Base-by-base conservation (phyloP, 2,329 filamentous ascomycete genomes). In the Penicillium sp. region DNA sequence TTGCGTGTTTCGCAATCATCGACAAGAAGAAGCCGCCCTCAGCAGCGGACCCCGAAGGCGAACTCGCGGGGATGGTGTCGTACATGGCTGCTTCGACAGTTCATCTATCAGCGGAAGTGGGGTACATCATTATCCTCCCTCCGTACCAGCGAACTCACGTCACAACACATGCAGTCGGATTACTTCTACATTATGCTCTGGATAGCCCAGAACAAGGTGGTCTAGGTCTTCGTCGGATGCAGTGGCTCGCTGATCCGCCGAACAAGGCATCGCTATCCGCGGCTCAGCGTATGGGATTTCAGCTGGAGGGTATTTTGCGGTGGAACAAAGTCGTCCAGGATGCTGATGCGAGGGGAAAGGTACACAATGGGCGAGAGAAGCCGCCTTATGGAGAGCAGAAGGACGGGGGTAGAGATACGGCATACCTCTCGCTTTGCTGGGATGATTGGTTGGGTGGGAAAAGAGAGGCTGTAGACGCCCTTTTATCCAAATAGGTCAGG, bases 121-220 rank as follows among this genome's bases (percentile, higher is more conserved):
- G 50, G 6, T 52, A 51, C 39, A 46, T 52, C 18, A 57, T 69
- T 21, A 65, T 67, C 8, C 55, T 74, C 12, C 71, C 71, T 1
- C 27, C 50, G 3, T 73, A 66, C 48, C 69, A 74, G 37, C 59
- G 63, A 24, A 72, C 69, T 5, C 68, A 73, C 47, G 70, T 75
- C 27, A 64, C 65, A 20, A 68, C 63, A 7, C 66, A 72, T 47
- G 62, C 70, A 15, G 62, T 68, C 12, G 69, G 69, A 4, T 57
- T 75, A 20, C 43, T 74, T 50, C 46, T 74, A 41, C 64, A 66
- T 33, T 62, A 68, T 50, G 66, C 65, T 5, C 36, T 68, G 3
- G 60, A 68, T 27, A 43, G 51, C 2, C 55, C 59, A 1, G 30
- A 43, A 3, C 33, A 51, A 8, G 60, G 59, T 1, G 64, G 61